Evolutionary conservation across 2,329 filamentous ascomycete genomes (phyloP), one percentile per base, ranked within the genome.

Genomic region (Aureobasidium sp.): DNA sequence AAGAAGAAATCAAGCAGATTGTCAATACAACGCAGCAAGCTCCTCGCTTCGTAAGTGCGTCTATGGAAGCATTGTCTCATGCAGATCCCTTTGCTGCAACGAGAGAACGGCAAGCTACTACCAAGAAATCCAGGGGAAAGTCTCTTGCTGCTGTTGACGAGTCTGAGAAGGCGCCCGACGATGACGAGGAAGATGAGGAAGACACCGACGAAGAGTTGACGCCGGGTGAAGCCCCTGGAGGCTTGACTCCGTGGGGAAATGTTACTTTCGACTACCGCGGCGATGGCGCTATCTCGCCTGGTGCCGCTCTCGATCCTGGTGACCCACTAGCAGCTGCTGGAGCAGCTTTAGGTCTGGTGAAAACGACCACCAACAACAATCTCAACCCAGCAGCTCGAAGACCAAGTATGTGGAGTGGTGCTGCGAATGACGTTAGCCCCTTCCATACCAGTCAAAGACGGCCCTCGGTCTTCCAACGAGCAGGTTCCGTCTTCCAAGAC

Each of bases 401-500:
- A 44, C 47, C 30, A 16, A 60, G 57, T 3, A 50, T 60, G 30
- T 60, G 57, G 57, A 15, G 57, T 10, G 10, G 27, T n/a, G 16
- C 37, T 30, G 3, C 47, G 11, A n/a, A 3, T 1, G 47, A 60
- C 16, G 34, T 27, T 3, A 25, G 44, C 13, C 15, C 16, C 8
- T 37, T 25, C 4, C 15, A 39, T 16, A 37, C 27, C 7, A 41
- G 39, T 21, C 39, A 54, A 25, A 39, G 59, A 53, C 47, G 41
- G 39, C 27, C 36, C 16, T 36, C 49, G 21, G 53, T 61, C 29
- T 54, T 58, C 34, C 50, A 53, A 9, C 44, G 60, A 34, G 60
- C 60, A 11, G 52, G 41, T 3, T 62, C 61, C 27, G 54, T 62
- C 34, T 62, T 64, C 30, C 54, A 45, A 32, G 47, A 21, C 27